These are phyloP conservation scores for Cystoderma amianthinum DNA, from an alignment of 768 basidiomycete genomes.

Conservation along the genomic window DNA sequence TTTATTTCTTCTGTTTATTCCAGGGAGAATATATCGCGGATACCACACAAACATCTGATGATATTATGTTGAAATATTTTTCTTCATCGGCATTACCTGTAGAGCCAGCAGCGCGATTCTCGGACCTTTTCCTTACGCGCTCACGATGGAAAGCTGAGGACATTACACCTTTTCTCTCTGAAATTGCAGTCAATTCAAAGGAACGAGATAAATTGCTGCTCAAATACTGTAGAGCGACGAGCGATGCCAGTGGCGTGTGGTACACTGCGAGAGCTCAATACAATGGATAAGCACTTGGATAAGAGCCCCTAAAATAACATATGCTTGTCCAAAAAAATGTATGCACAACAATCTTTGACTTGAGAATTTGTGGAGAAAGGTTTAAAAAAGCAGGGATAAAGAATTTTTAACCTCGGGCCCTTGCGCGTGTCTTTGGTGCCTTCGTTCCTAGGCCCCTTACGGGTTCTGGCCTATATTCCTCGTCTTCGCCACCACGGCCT, in stretches of 20 bases:
- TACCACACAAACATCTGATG: conserved; percentile 20
- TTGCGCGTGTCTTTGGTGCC: conserved; percentile 31
- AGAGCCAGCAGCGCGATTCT: conserved; percentile 76
- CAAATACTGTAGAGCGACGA: conserved; percentile 78
- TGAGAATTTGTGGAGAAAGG: too few species aligned
- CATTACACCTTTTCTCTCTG: conserved; percentile 73
- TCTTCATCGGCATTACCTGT: conserved; percentile 67
- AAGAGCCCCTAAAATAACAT: not conserved
- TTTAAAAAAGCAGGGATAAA: too few species aligned
- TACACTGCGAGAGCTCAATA: conserved; percentile 70
- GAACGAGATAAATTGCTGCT: conserved; percentile 83
- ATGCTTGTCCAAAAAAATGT: not conserved
- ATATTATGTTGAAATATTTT: conserved; percentile 55
- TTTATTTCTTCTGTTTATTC: conserved; percentile 1
- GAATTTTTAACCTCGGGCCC: too few species aligned
- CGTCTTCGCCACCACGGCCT: conserved; percentile 30
- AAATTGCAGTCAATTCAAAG: conserved; percentile 79
- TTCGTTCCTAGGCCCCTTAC: conserved; percentile 31
- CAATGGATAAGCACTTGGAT: conserved; percentile 33
- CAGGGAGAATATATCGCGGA: conserved; percentile 80
- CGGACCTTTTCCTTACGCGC: conserved; percentile 81
- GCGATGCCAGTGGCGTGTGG: conserved; percentile 59
- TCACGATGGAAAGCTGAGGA: conserved; percentile 73
- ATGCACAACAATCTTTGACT: too few species aligned
- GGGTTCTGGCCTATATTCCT: conserved; percentile 42